Evolutionary conservation across 352 stramenopile species (phyloP), one percentile per base, ranked within the genome.

Genomic region (Phytophthora brassicae): DNA sequence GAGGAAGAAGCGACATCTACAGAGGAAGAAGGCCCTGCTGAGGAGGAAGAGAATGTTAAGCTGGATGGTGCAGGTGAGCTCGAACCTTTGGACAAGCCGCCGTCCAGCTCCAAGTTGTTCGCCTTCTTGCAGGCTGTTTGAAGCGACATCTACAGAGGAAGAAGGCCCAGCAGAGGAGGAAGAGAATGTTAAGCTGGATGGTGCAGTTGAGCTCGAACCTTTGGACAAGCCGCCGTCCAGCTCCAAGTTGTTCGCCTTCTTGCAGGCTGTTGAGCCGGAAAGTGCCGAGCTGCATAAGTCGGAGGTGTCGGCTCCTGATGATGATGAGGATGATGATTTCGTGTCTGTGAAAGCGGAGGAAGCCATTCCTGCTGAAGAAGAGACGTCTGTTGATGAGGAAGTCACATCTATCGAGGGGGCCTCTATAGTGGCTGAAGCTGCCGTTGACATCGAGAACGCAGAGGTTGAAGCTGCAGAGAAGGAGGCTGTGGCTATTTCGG

Each of bases 61-160:
- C 23, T 57, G 11, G 63, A 68, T 20, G 45, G 39, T 9, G 51
- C 66, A 4, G 29, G 41, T 2, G 62, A 61, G 17, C 59, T 67
- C 5, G 36, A 73, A 13, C 35, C 46, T 6, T 39, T 73, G 28
- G 39, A 74, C 56, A 67, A 73, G 13, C 59, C 75, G 5, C 24
- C 64, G 17, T 72, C 68, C 22, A 82, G 55, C 43, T 60, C 72
- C 17, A 89, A 87, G 64, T 58, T 86, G 26, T 65, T 82, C 41
- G 79, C 77, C 7, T 86, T 87, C 59, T 52, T 86, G 47, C 72
- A 75, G 23, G 68, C 72, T 2, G 78, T 86, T n/a, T n/a, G n/a
- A n/a, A n/a, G n/a, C n/a, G n/a, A n/a, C n/a, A n/a, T n/a, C n/a
- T n/a, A n/a, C n/a, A n/a, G n/a, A n/a, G n/a, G n/a, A n/a, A n/a